Evolutionary conservation across 2,329 filamentous ascomycete species (phyloP).

Genomic region (Botrytis paeoniae): DNA sequence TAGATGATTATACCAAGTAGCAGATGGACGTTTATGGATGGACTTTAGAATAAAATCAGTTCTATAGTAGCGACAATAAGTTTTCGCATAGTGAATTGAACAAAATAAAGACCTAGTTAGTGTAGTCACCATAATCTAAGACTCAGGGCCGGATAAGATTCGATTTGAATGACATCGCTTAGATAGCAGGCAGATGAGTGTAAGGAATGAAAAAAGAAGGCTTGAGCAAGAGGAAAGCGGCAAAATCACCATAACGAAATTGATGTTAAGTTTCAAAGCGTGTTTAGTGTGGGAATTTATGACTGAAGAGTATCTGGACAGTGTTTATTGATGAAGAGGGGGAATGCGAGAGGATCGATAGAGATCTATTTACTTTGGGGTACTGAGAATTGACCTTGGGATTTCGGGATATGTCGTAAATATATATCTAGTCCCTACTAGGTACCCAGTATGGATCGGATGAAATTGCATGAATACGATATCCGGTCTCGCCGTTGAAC

Average conservation of each 20-base stretch:
- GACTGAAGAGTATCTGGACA: neutral
- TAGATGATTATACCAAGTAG: conserved; percentile 30
- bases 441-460: neutral
- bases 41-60: conserved; percentile 1
- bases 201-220: neutral
- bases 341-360: neutral
- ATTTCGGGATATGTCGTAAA: neutral
- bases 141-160: neutral
- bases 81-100: neutral
- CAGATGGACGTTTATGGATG: neutral
- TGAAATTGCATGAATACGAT: neutral
- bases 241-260: neutral
- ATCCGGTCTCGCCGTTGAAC: neutral
- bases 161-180: neutral
- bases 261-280: neutral
- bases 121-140: no score
- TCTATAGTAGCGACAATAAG: neutral
- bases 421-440: no score
- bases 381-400: neutral
- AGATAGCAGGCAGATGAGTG: neutral
- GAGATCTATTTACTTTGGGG: neutral
- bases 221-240: neutral
- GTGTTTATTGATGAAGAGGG: neutral
- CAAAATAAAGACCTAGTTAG: neutral
- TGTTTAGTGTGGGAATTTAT: neutral